These are phyloP conservation scores for Sarocladiaceae sp. DNA, from an alignment of 2,329 filamentous ascomycete species.

Conservation along the genomic window DNA sequence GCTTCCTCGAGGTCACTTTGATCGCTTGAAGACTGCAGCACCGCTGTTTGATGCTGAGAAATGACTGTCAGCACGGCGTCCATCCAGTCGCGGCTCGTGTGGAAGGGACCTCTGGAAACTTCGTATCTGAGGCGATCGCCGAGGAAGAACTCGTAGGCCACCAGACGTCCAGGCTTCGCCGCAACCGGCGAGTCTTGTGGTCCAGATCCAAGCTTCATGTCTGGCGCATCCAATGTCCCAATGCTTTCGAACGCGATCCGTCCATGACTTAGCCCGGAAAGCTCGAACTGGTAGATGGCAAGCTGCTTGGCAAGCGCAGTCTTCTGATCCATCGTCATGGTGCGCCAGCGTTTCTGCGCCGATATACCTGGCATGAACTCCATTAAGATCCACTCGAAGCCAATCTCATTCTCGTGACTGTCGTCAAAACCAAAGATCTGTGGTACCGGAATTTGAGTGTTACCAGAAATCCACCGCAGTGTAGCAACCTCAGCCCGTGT, in stretches of 20 bases:
- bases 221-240: conserved; percentile 18
- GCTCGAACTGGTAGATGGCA: conserved; percentile 23
- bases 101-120: conserved; percentile 29
- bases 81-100: conserved; percentile 32
- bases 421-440: conserved; percentile 26
- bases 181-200: too few relatives aligned
- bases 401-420: conserved; percentile 25
- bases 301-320: conserved; percentile 21
- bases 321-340: conserved; percentile 26
- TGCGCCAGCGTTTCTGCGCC: conserved; percentile 17
- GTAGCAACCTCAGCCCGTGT: conserved; percentile 32
- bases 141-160: conserved; percentile 27
- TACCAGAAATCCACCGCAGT: conserved; percentile 22
- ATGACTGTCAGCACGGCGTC: conserved; percentile 23
- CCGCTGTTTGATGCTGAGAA: conserved; percentile 19
- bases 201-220: neutral
- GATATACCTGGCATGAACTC: conserved; percentile 20
- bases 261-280: conserved; percentile 16
- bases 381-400: conserved; percentile 36
- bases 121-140: conserved; percentile 24
- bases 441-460: conserved; percentile 27
- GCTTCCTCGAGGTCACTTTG: conserved; percentile 26
- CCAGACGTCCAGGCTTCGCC: conserved; percentile 19
- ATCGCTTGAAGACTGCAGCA: conserved; percentile 17
- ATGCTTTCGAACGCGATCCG: conserved; percentile 16